Conservation (phyloP, 306 rosid genomes). For the barrel medic (Medicago truncatula) region DNA sequence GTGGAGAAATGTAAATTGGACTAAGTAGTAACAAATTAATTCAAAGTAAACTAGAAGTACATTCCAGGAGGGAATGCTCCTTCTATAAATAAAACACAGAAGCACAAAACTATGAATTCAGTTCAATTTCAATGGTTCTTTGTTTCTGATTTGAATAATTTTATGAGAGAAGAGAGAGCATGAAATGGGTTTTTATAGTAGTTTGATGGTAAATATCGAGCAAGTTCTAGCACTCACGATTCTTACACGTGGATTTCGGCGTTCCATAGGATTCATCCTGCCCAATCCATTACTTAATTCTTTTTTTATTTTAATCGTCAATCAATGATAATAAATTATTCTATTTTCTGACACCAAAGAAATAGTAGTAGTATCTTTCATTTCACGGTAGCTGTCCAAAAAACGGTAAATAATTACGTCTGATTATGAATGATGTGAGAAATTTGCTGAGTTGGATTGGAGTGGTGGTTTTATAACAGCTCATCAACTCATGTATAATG, state of each 20-base stretch:
- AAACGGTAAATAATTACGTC: background rate
- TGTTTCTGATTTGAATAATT: background rate
- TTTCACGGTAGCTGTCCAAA: background rate
- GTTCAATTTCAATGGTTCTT: background rate
- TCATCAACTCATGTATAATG: too few species aligned
- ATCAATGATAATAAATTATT: background rate
- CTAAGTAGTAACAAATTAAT: background rate
- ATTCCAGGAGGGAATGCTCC: slow-evolving; percentile 53
- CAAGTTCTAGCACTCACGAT: slow-evolving; percentile 40
- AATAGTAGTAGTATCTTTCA: background rate
- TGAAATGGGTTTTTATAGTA: slow-evolving; percentile 46
- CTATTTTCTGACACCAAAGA: background rate
- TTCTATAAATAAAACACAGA: slow-evolving; percentile 1
- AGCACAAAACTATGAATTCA: background rate
- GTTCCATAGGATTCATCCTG: background rate
- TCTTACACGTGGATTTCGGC: slow-evolving; percentile 46
- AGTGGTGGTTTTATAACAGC: background rate
- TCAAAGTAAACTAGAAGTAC: slow-evolving; percentile 19
- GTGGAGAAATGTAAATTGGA: background rate
- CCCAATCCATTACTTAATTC: background rate
- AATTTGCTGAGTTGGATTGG: background rate
- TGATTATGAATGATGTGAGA: background rate
- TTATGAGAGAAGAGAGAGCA: background rate
- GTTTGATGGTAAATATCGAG: slow-evolving; percentile 43
- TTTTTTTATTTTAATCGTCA: background rate